Evolutionary conservation across 441 rosid genomes (phyloP).

Genomic region (Dalechampia spathulata): DNA sequence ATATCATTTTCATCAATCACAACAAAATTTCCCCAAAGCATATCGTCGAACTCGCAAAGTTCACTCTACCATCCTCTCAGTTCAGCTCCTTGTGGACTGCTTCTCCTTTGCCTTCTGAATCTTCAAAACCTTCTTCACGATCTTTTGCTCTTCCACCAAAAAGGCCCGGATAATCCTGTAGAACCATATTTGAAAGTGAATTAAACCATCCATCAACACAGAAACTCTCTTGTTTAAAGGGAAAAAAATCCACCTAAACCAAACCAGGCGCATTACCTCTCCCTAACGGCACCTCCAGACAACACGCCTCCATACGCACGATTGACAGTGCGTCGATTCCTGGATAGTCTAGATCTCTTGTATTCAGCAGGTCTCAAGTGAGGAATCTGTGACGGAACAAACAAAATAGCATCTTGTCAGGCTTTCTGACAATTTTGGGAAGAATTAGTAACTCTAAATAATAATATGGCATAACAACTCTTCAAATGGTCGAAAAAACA

Average conservation of each 20-base stretch:
- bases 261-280: constrained; percentile 26
- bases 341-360: constrained; percentile 49
- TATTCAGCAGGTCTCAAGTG: constrained; percentile 58
- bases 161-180: constrained; percentile 79
- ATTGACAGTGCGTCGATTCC: constrained; percentile 53
- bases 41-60: not conserved
- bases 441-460: not conserved
- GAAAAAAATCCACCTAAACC: not conserved
- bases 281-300: constrained; percentile 51
- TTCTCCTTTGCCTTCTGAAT: constrained; percentile 83
- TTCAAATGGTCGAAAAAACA: too few species aligned
- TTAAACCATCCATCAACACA: not conserved
- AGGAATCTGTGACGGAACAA: constrained; percentile 33
- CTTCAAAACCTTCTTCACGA: constrained; percentile 83
- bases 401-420: not conserved
- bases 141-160: constrained; percentile 89
- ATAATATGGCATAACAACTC: not conserved
- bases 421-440: not conserved
- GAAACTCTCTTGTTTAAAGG: not conserved
- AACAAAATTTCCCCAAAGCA: constrained; percentile 26
- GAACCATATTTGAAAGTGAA: not conserved
- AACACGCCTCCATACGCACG: constrained; percentile 59
- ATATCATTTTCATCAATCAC: constrained; percentile 14
- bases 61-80: not conserved
- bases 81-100: constrained; percentile 46